Percentiles rank a stretch among this genome's conserved stretches.
Conservation (phyloP, 768 basidiomycete species). For the Xanthoconium purpureum region DNA sequence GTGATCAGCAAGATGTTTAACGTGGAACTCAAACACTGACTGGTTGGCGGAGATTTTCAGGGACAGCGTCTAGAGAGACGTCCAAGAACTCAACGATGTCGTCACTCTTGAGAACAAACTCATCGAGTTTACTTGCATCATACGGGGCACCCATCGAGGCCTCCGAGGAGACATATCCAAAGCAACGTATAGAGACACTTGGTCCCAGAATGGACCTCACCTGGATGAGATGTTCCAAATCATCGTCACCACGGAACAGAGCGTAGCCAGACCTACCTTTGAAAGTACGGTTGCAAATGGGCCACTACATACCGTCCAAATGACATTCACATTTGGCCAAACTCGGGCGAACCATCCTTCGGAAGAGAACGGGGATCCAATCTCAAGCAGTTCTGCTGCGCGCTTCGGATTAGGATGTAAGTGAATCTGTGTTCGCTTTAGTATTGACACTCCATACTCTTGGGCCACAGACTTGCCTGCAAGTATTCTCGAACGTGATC, state of each 20-base stretch:
- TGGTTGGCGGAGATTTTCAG: constrained; percentile 14
- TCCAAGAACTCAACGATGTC: constrained; percentile 22
- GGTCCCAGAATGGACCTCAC: constrained; percentile 14
- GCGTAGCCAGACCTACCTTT: constrained; percentile 1
- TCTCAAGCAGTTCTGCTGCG: constrained; percentile 17
- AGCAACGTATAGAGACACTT: background rate
- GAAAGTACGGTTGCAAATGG: constrained; percentile 9
- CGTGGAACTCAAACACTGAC: constrained; percentile 4
- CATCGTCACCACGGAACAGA: background rate
- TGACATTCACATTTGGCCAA: constrained; percentile 8
- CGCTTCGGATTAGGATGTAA: constrained; percentile 14
- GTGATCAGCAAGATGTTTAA: background rate
- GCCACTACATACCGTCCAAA: constrained; percentile 11
- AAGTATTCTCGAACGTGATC: constrained; percentile 12
- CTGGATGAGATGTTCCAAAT: background rate
- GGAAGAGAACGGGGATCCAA: constrained; percentile 9
- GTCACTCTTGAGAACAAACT: constrained; percentile 2
- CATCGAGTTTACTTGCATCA: constrained; percentile 3
- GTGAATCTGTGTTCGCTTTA: constrained; percentile 1
- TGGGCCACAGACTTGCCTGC: constrained; percentile 1
- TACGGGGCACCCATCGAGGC: background rate
- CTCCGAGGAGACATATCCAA: constrained; percentile 15
- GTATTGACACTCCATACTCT: background rate
- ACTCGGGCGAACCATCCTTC: constrained; percentile 18
- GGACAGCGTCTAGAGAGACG: constrained; percentile 3